Evolutionary conservation across 768 basidiomycete genomes (phyloP).

Genomic region (Nidularia sp.): DNA sequence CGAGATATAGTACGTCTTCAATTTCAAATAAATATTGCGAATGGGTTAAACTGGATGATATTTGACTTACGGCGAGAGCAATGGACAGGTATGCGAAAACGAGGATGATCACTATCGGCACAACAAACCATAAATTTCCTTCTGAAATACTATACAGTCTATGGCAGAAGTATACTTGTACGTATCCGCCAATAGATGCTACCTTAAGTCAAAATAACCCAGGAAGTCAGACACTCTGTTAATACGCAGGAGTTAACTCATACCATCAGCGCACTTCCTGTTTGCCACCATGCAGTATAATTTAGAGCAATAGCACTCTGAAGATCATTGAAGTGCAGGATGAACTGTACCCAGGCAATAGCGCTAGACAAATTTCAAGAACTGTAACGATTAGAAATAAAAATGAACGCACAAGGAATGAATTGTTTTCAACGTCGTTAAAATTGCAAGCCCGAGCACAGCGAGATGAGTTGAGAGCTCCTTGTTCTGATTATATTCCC

Average conservation of each 20-base stretch:
- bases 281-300: constrained; percentile 27
- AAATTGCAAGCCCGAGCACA: constrained; percentile 17
- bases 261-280: constrained; percentile 24
- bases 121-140: constrained; percentile 13
- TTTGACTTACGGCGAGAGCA: constrained; percentile 17
- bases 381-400: neutral
- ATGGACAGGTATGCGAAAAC: constrained; percentile 21
- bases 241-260: neutral
- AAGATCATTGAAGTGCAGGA: constrained; percentile 20
- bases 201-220: constrained; percentile 11
- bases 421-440: constrained; percentile 23
- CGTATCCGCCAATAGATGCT: constrained; percentile 24
- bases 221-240: no score
- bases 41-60: neutral
- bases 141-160: constrained; percentile 23
- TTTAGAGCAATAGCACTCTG: constrained; percentile 20
- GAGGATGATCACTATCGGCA: constrained; percentile 14
- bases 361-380: constrained; percentile 12
- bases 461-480: constrained; percentile 10
- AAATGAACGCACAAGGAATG: constrained; percentile 22
- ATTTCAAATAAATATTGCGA: neutral
- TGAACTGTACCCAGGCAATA: constrained; percentile 22
- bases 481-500: constrained; percentile 16
- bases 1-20: constrained; percentile 22
- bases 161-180: constrained; percentile 25